Conservation (phyloP, 139 green algal species). For the Zygnema circumcarinatum region DNA sequence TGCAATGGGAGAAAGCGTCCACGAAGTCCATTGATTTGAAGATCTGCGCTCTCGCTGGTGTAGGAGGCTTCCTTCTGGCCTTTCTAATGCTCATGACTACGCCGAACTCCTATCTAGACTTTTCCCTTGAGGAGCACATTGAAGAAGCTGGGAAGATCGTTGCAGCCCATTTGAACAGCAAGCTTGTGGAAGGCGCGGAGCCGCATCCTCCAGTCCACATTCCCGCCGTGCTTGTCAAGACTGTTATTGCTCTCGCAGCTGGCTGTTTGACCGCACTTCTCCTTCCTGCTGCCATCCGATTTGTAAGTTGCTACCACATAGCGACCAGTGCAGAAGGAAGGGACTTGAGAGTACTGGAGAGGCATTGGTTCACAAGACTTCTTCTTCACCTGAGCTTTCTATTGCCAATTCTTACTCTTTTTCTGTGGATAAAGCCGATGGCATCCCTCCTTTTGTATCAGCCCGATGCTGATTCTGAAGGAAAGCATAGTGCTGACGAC, state of each 20-base stretch:
- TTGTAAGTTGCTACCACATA: not conserved
- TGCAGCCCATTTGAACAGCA: slow-evolving; percentile 3
- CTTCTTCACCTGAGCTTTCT: slow-evolving; percentile 11
- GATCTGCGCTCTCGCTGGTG: not conserved
- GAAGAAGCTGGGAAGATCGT: not conserved
- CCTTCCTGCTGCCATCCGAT: not conserved
- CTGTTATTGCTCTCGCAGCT: not conserved
- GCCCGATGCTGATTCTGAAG: not conserved
- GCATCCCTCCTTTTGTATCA: not conserved
- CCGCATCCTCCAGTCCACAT: not conserved
- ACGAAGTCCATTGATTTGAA: not conserved
- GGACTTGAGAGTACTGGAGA: not conserved
- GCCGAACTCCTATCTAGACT: not conserved
- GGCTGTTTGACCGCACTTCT: not conserved
- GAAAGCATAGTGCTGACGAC: not conserved
- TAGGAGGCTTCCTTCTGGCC: not conserved
- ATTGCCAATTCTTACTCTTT: not conserved
- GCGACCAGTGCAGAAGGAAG: not conserved
- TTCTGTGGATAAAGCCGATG: slow-evolving; percentile 12
- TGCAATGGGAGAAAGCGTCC: slow-evolving; percentile 1
- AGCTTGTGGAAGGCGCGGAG: not conserved
- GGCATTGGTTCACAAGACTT: not conserved
- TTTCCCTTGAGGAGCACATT: not conserved
- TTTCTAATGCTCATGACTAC: not conserved
- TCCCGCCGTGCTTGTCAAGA: not conserved